phyloP scores from a whole-genome alignment of 768 basidiomycete species.

The Terana coerulea region DNA sequence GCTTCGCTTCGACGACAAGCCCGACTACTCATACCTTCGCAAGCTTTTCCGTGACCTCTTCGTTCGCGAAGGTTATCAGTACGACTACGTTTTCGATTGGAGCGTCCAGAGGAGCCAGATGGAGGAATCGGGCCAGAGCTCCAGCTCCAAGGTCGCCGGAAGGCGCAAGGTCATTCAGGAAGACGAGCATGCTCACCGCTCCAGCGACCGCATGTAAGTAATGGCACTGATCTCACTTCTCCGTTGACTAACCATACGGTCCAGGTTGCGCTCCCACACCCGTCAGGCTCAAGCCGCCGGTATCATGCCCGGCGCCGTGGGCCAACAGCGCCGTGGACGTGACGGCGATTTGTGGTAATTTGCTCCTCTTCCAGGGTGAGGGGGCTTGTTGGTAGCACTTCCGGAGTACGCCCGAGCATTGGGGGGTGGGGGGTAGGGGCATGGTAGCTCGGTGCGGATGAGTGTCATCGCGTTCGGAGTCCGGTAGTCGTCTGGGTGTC shows the following conservation, averaged over 20 bases:
- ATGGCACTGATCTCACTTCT: constrained; percentile 19
- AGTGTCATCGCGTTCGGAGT: constrained; percentile 29
- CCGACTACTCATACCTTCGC: constrained; percentile 98
- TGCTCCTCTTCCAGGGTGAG: constrained; percentile 11
- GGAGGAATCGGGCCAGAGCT: constrained; percentile 54
- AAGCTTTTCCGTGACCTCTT: constrained; percentile 99
- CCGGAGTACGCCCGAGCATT: constrained; percentile 42
- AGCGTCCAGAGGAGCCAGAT: constrained; percentile 80
- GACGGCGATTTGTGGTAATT: constrained; percentile 48
- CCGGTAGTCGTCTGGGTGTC: constrained; percentile 36
- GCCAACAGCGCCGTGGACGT: constrained; percentile 43
- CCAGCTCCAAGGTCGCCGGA: constrained; percentile 58
- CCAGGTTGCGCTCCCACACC: constrained; percentile 84
- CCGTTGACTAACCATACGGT: constrained; percentile 10
- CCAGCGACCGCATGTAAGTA: constrained; percentile 79
- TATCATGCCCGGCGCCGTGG: constrained; percentile 42
- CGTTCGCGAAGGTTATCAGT: constrained; percentile 96
- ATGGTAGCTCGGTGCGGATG: constrained; percentile 29
- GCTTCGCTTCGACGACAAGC: constrained; percentile 99
- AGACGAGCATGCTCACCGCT: constrained; percentile 72
- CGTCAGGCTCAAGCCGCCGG: constrained; percentile 70
- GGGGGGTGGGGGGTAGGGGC: constrained; percentile 40
- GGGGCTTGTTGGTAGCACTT: constrained; percentile 33
- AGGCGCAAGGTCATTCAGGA: constrained; percentile 82
- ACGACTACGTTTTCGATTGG: constrained; percentile 99